A percentile compares a stretch with the other conserved stretches of the same genome.
phyloP scores from a whole-genome alignment of 176 grass and related monocot species.

The Chloris gayana region DNA sequence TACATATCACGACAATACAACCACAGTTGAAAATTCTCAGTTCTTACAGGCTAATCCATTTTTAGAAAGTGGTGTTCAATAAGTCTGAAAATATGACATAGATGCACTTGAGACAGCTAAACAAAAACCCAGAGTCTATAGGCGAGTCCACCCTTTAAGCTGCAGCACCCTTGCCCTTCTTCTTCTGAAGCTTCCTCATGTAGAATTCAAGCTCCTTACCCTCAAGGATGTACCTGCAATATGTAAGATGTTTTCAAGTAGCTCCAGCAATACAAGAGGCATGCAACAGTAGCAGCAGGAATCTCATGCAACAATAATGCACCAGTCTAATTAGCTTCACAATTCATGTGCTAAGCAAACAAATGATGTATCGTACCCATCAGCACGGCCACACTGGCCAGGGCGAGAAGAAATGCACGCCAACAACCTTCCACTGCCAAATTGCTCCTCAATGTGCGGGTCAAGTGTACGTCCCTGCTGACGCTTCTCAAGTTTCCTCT shows the following conservation, averaged over 20 bases:
- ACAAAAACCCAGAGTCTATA: constrained; percentile 28
- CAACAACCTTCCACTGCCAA: constrained; percentile 69
- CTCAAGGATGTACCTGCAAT: constrained; percentile 77
- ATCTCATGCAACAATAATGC: background rate
- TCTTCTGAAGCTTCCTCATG: constrained; percentile 90
- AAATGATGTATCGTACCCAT: constrained; percentile 51
- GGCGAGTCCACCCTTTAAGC: constrained; percentile 23
- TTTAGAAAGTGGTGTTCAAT: constrained; percentile 22
- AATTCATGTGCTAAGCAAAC: background rate
- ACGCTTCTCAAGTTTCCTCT: constrained; percentile 79
- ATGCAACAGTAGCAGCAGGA: background rate
- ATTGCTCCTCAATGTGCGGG: constrained; percentile 85
- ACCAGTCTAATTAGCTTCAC: background rate
- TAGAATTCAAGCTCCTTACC: constrained; percentile 92
- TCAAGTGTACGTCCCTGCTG: constrained; percentile 67
- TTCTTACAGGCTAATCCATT: constrained; percentile 26
- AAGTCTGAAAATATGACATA: constrained; percentile 27
- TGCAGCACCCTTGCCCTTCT: constrained; percentile 82
- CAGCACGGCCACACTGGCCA: constrained; percentile 85
- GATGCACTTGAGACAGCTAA: constrained; percentile 8
- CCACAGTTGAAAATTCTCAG: background rate
- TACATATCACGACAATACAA: background rate
- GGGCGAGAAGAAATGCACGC: constrained; percentile 89
- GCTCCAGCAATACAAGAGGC: background rate
- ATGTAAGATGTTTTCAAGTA: background rate